These are phyloP conservation scores for Clavaria fumosa DNA, from an alignment of 768 basidiomycete species.

Conservation along the genomic window DNA sequence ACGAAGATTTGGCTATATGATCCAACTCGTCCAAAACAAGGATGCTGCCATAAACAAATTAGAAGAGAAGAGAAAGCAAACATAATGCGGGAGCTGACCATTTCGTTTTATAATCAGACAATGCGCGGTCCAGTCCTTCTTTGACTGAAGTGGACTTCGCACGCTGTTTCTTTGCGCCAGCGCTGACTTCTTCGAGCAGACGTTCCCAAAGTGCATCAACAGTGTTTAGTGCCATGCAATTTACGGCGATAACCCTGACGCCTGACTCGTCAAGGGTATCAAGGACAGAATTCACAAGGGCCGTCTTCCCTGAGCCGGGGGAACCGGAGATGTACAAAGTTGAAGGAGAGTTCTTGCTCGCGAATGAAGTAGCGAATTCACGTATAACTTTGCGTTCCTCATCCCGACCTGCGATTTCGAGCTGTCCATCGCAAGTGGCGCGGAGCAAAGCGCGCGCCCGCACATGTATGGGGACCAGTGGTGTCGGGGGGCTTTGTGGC, in stretches of 20 bases:
- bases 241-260: slow-evolving; percentile 38
- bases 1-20: slow-evolving; percentile 50
- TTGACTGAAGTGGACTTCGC: slow-evolving; percentile 30
- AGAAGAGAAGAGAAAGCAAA: slow-evolving; percentile 8
- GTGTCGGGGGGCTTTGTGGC: slow-evolving; percentile 41
- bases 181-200: slow-evolving; percentile 42
- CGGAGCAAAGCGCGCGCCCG: slow-evolving; percentile 60
- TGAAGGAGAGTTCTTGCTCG: slow-evolving; percentile 18
- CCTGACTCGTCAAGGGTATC: slow-evolving; percentile 23
- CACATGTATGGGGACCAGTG: slow-evolving; percentile 32
- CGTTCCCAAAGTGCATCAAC: slow-evolving; percentile 60
- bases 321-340: slow-evolving; percentile 82
- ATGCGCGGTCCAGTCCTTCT: slow-evolving; percentile 30
- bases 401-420: slow-evolving; percentile 52
- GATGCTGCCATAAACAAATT: slow-evolving; percentile 27
- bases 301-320: slow-evolving; percentile 88
- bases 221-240: slow-evolving; percentile 65
- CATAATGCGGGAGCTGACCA: too few species aligned
- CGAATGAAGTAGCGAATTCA: slow-evolving; percentile 43
- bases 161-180: slow-evolving; percentile 17
- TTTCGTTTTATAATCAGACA: slow-evolving; percentile 32
- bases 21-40: slow-evolving; percentile 81
- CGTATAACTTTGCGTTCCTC: slow-evolving; percentile 42
- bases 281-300: slow-evolving; percentile 57
- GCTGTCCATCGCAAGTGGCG: slow-evolving; percentile 42